Evolutionary conservation across 257 asterid species (phyloP).

Genomic region (Ilex asprella): DNA sequence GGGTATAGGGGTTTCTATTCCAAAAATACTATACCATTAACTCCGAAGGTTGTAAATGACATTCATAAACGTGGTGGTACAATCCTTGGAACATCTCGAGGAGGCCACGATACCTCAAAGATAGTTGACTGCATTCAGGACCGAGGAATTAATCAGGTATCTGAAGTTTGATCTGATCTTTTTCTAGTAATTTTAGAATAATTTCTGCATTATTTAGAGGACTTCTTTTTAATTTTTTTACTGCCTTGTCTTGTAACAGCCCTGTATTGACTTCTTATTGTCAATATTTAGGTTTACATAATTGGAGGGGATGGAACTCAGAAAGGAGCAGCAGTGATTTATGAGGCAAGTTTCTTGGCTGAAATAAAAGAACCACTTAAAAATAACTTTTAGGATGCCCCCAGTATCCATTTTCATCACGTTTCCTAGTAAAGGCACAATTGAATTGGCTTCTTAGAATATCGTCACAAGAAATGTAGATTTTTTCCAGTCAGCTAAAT

Average conservation of each 20-base stretch:
- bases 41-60: conserved; percentile 80
- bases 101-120: conserved; percentile 91
- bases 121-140: conserved; percentile 97
- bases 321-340: conserved; percentile 82
- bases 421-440: too few species aligned
- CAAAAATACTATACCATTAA: conserved; percentile 63
- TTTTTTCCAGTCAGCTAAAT: conserved; percentile 3
- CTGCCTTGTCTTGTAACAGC: conserved; percentile 19
- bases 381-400: too few species aligned
- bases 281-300: conserved; percentile 74
- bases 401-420: too few species aligned
- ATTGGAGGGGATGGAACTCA: conserved; percentile 98
- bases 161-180: conserved; percentile 20
- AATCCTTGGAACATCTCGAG: conserved; percentile 89
- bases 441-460: too few species aligned
- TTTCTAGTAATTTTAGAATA: conserved; percentile 5
- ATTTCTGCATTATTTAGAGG: conserved; percentile 12
- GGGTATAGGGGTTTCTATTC: conserved; percentile 95
- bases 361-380: conserved; percentile 1
- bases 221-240: neutral
- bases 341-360: conserved; percentile 45
- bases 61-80: conserved; percentile 99
- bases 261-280: conserved; percentile 27
- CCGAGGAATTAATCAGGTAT: conserved; percentile 92
- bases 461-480: too few species aligned